Conservation (phyloP, 2,329 filamentous ascomycete species). For the Xylaria multiplex region DNA sequence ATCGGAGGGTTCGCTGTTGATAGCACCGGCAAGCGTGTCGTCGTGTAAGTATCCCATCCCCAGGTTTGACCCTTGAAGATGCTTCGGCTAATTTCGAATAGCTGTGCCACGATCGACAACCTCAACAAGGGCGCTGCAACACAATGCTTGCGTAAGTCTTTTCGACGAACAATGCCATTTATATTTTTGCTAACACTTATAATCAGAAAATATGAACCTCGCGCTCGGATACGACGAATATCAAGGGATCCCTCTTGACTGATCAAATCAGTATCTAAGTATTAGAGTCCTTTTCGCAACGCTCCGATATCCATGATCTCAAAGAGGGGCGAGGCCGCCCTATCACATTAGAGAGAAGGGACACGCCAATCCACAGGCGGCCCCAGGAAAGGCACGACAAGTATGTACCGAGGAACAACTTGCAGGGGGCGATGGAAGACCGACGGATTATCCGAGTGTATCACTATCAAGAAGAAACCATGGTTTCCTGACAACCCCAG, state of each 20-base stretch:
- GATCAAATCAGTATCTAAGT: conserved; percentile 3
- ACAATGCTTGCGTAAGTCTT: conserved; percentile 83
- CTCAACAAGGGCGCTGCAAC: conserved; percentile 92
- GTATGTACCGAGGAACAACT: conserved; percentile 19
- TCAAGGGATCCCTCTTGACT: conserved; percentile 46
- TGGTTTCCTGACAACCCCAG: too few relatives aligned
- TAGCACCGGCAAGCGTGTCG: conserved; percentile 86
- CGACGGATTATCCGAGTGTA: conserved; percentile 13
- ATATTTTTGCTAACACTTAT: conserved; percentile 56
- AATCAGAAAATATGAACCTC: conserved; percentile 55
- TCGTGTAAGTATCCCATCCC: conserved; percentile 61
- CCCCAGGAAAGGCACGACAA: conserved; percentile 12
- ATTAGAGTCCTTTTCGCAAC: conserved; percentile 16
- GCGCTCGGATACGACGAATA: conserved; percentile 61
- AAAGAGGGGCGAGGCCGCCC: conserved; percentile 1
- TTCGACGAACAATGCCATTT: neutral
- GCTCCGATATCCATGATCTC: conserved; percentile 1
- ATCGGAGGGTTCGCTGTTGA: conserved; percentile 97
- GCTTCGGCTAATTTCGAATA: conserved; percentile 13
- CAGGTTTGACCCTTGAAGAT: neutral
- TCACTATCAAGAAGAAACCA: neutral
- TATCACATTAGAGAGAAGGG: conserved; percentile 8
- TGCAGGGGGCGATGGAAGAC: conserved; percentile 10
- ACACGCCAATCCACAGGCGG: conserved; percentile 4
- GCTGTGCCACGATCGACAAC: conserved; percentile 91